Evolutionary conservation across 2,329 filamentous ascomycete species (phyloP), one percentile per base, ranked within the genome.

Genomic region (Diaporthe helianthi): DNA sequence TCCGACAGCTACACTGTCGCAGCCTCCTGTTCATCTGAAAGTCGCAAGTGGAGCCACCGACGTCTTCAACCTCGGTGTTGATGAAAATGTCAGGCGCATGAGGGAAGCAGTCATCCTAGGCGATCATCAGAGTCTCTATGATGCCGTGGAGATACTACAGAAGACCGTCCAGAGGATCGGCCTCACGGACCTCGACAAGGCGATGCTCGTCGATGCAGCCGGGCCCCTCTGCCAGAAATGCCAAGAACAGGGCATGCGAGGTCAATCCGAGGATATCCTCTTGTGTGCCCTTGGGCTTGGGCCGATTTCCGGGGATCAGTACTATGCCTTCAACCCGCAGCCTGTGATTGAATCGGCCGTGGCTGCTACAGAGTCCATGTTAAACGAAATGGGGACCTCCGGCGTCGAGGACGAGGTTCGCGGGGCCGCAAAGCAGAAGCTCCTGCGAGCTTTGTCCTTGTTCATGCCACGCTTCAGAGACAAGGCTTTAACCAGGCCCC

Each of bases 321-420:
- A 79, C 54, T 78, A 79, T 61, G 76, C 74, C n/a, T 77, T 80
- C 70, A 61, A 78, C 0, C 81, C 82, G 9, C 51, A 80, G 2
- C 22, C 72, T 1, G 72, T 83, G 12, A 77, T 83, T 44, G 71
- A 78, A 4, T 74, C 70, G 8, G 69, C 77, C 26, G 70, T 79
- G 33, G 66, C 67, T 17, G 73, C 66, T 44, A 68, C 29, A 26
- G 65, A 73, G 36, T 26, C 61, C 8, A 41, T 72, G 13, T 36
- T 65, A 19, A 26, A n/a, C 33, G n/a, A 52, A 24, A 9, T 31
- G 6, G 29, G 46, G 49, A 24, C 33, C n/a, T 2, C 47, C 22
- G 13, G n/a, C 29, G 3, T 24, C 5, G 6, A n/a, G 31, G 22
- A 19, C 38, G 31, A 47, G 44, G 51, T 41, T 6, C 63, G 52